A percentile compares a stretch with the other conserved stretches of the same genome.
phyloP scores from a whole-genome alignment of 352 stramenopile genomes.

The Aphanomyces euteiches region DNA sequence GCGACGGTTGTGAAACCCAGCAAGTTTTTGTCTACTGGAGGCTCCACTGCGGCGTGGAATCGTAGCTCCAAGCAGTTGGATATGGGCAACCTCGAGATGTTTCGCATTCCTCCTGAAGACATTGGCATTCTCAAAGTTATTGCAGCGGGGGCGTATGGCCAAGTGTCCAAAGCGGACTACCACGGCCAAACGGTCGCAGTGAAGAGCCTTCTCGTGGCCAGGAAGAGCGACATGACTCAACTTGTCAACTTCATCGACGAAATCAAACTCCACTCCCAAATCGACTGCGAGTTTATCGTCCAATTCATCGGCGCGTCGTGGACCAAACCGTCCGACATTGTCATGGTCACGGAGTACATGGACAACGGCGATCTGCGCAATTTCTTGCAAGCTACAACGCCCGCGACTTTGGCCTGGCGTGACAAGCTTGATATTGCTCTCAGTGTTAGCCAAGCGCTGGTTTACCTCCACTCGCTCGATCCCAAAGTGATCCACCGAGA shows the following conservation, averaged over 20 bases:
- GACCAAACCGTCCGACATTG: not conserved
- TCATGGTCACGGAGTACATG: constrained; percentile 5
- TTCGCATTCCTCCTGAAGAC: too few relatives aligned
- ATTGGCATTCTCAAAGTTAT: too few relatives aligned
- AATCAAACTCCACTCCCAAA: not conserved
- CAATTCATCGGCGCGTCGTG: not conserved
- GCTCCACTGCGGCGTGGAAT: too few relatives aligned
- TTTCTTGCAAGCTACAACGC: not conserved
- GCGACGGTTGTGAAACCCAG: too few relatives aligned
- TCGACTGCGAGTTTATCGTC: not conserved
- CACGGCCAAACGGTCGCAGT: too few relatives aligned
- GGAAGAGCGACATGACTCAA: not conserved
- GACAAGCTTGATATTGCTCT: constrained; percentile 33
- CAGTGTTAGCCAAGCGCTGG: constrained; percentile 40
- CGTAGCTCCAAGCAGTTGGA: too few relatives aligned
- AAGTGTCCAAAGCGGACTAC: too few relatives aligned
- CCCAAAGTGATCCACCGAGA: constrained; percentile 53
- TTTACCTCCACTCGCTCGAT: constrained; percentile 46
- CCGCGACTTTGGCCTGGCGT: not conserved
- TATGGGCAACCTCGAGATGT: too few relatives aligned
- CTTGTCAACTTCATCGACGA: not conserved
- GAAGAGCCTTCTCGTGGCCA: too few relatives aligned
- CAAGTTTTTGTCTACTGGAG: too few relatives aligned
- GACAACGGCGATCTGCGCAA: constrained; percentile 7
- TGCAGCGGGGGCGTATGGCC: too few relatives aligned